Conservation (phyloP, 2,329 filamentous ascomycete species). For the Botrytis tulipae region DNA sequence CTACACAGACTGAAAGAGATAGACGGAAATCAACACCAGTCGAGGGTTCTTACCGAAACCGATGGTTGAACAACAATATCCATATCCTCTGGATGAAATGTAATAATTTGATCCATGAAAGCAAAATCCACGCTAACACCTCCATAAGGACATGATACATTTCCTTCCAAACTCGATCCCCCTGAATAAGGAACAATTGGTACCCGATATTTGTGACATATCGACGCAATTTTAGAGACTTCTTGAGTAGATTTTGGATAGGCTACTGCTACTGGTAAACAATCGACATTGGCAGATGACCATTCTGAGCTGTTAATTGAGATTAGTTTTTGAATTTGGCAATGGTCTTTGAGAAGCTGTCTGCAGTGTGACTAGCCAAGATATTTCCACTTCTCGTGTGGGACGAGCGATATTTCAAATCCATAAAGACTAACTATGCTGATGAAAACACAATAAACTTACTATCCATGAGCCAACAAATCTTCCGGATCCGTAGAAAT, state of each 20-base stretch:
- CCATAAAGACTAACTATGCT: background rate
- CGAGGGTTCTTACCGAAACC: conserved; percentile 50
- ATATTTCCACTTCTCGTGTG: background rate
- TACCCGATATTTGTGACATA: conserved; percentile 76
- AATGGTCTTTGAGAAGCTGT: background rate
- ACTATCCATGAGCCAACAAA: conserved; percentile 59
- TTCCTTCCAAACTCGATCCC: conserved; percentile 82
- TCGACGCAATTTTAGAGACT: conserved; percentile 58
- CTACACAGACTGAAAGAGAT: background rate
- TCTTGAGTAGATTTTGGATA: conserved; percentile 61
- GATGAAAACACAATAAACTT: background rate
- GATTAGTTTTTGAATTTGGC: background rate
- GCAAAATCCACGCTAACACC: conserved; percentile 89
- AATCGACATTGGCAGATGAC: conserved; percentile 60
- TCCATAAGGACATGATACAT: conserved; percentile 83
- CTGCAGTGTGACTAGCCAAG: background rate
- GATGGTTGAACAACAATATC: conserved; percentile 90
- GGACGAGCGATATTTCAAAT: background rate
- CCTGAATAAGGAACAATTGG: conserved; percentile 84
- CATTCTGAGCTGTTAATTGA: conserved; percentile 50
- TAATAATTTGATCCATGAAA: conserved; percentile 78
- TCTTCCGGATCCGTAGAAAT: conserved; percentile 64
- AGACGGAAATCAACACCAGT: background rate
- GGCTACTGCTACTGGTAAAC: conserved; percentile 61
- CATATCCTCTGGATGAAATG: conserved; percentile 83